Evolutionary conservation across 2,329 filamentous ascomycete species (phyloP).

Genomic region (Pseudogymnoascus sp.): DNA sequence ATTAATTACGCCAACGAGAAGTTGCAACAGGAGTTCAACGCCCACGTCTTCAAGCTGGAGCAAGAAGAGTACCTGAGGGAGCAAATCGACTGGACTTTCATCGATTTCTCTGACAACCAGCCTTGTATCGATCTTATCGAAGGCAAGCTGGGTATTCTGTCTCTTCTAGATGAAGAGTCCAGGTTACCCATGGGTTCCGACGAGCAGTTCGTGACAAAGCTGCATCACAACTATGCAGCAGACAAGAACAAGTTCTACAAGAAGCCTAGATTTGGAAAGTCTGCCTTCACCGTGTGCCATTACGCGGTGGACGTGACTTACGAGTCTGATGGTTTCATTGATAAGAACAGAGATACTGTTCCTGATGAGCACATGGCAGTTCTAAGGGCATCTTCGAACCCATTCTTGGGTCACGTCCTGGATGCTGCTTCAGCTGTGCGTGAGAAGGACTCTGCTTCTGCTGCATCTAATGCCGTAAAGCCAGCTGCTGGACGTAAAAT

Average conservation of each 20-base stretch:
- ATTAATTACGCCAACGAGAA: constrained; percentile 99
- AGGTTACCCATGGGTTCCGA: constrained; percentile 94
- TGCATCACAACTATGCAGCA: constrained; percentile 84
- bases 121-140: constrained; percentile 98
- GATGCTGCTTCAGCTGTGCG: constrained; percentile 78
- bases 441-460: constrained; percentile 71
- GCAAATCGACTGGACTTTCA: constrained; percentile 98
- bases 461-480: constrained; percentile 64
- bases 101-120: constrained; percentile 98
- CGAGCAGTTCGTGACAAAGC: constrained; percentile 91
- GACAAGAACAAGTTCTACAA: constrained; percentile 98
- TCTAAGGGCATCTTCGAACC: constrained; percentile 72
- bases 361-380: constrained; percentile 97
- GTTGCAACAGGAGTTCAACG: constrained; percentile 97
- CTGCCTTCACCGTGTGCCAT: constrained; percentile 94
- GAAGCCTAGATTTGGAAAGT: constrained; percentile 96
- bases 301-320: constrained; percentile 98
- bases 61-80: constrained; percentile 96
- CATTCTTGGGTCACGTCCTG: constrained; percentile 75
- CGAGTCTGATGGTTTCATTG: constrained; percentile 97
- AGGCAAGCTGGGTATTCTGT: constrained; percentile 87
- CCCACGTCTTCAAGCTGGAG: constrained; percentile 97
- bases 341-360: constrained; percentile 98
- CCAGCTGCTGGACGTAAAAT: constrained; percentile 76
- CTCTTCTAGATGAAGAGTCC: constrained; percentile 91